Evolutionary conservation across 257 asterid genomes (phyloP), one percentile per base, ranked within the genome.

Genomic region (Fraxinus quadrangulata): DNA sequence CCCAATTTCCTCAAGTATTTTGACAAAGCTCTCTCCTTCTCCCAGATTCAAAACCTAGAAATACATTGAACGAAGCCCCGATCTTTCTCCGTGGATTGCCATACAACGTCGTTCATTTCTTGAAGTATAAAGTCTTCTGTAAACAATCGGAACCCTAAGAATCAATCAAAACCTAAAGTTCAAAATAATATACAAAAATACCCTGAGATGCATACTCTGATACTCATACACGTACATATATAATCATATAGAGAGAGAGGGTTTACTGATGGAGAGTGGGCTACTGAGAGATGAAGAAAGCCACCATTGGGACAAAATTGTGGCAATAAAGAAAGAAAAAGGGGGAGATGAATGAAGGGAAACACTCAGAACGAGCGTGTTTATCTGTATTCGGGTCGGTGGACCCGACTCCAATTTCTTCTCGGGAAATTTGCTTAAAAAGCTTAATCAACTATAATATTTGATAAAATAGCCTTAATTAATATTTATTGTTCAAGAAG

Each of bases 131-230:
- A 75, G 81, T 79, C 87, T 79, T 81, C 87, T 71, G 74, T 28
- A 79, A 71, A 77, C 81, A 70, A 84, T 72, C 78, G 79, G 70
- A 79, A 84, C 86, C 90, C 90, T 84, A 86, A 70, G 73, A 73
- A 67, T 77, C 82, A 73, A 84, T 47, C 69, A 77, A 75, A 77
- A 45, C 49, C 72, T 36, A 77, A 70, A 78, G 79, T 82, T 78
- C 75, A 54, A 69, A 75, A 45, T 6, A 66, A 37, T 66, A 77
- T 7, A 28, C 12, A 7, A 0, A 73, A 21, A 70, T 17, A 24
- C 2, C 14, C 36, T 2, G 6, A 39, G 6, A 39, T 39, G 2
- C 16, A 42, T 42, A 42, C n/a, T n/a, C n/a, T n/a, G n/a, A n/a
- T n/a, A n/a, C 51, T 4, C 51, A 3, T 2, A 42, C 17, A 42